Evolutionary conservation across 2,329 filamentous ascomycete genomes (phyloP), one percentile per base, ranked within the genome.

Genomic region (Rhinocladiella similis): DNA sequence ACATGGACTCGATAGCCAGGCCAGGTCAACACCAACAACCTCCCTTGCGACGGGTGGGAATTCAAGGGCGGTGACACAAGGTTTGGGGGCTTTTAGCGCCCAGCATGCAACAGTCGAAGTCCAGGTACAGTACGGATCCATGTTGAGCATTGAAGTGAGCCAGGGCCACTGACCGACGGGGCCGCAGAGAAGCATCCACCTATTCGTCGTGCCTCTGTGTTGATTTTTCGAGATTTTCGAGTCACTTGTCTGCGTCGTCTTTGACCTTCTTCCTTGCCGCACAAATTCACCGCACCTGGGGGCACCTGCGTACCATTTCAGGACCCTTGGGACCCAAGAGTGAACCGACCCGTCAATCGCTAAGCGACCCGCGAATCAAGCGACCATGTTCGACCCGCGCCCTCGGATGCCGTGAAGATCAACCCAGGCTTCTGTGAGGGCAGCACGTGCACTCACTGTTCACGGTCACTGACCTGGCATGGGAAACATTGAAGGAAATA

Each of bases 391-490:
- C n/a, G 43, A 29, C 19, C 20, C 43, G 18, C 43, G 22, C 19
- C 22, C 14, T 27, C 43, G n/a, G 38, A 41, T 41, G 29, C n/a
- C 29, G 43, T 46, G 43, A 46, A 29, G 43, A 46, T 46, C 43
- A 22, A 29, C 10, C 43, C 10, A 41, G 38, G 14, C 38, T 41
- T 16, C 25, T 14, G 13, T 22, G 12, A n/a, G n/a, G 4, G n/a
- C 43, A 46, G 43, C 43, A 46, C 43, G 43, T 46, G 43, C 43
- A 27, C 43, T 20, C 22, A 29, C 12, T 16, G n/a, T 16, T 16
- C 20, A 46, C n/a, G 14, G 9, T 46, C 9, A 33, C 29, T 22
- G 20, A 46, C 12, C 43, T 20, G n/a, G n/a, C n/a, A n/a, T n/a
- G 25, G 22, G 25, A 16, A 29, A 27, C 20, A 29, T 29, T 46